Conservation (phyloP, 2,329 filamentous ascomycete genomes). For the Acrocalymma vagum region DNA sequence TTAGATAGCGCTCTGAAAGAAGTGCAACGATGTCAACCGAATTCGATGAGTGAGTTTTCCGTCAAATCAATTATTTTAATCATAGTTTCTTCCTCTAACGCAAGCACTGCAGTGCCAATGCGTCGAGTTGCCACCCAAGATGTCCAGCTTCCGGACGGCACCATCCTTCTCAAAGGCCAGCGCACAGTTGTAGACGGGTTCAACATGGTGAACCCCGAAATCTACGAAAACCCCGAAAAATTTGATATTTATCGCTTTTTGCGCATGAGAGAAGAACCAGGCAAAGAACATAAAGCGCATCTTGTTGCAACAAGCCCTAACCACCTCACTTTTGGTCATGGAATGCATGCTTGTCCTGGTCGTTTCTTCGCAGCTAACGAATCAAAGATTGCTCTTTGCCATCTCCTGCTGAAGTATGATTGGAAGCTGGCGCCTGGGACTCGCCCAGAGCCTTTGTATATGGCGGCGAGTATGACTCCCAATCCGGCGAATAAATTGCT, state of each 20-base stretch:
- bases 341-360: constrained; percentile 18
- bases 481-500: no score
- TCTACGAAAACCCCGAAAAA: constrained; percentile 12
- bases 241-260: constrained; percentile 21
- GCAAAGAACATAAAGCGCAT: constrained; percentile 8
- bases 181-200: constrained; percentile 11
- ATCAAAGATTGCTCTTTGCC: constrained; percentile 22
- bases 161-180: constrained; percentile 25
- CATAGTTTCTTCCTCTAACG: neutral
- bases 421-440: constrained; percentile 5
- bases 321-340: constrained; percentile 23
- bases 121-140: constrained; percentile 27
- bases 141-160: constrained; percentile 36
- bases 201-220: constrained; percentile 6
- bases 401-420: constrained; percentile 25
- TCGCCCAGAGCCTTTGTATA: neutral
- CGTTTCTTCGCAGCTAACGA: constrained; percentile 30
- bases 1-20: constrained; percentile 47
- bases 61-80: neutral
- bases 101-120: constrained; percentile 25
- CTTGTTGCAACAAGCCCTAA: constrained; percentile 14
- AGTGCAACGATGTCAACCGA: constrained; percentile 32
- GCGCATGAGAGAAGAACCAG: constrained; percentile 11
- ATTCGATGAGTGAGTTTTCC: constrained; percentile 23
- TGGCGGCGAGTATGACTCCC: no score